phyloP scores from a whole-genome alignment of 495 filamentous ascomycete genomes.

The Xylaria venustula region DNA sequence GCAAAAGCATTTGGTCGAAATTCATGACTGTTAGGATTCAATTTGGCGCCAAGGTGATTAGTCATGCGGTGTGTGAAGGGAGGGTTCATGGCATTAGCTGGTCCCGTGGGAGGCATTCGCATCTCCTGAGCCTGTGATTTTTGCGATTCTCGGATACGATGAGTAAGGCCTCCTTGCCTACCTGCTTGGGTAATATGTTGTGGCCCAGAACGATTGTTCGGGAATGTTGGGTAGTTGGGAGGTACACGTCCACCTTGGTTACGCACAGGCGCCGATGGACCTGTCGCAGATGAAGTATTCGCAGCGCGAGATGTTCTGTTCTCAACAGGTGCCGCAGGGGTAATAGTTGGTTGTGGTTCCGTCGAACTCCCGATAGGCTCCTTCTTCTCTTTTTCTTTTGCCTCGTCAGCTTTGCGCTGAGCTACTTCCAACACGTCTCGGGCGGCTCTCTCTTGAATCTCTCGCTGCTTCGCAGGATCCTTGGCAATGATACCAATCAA shows the following conservation, averaged over 20 bases:
- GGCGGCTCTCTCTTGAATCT: conserved; percentile 84
- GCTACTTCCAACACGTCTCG: conserved; percentile 62
- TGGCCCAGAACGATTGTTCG: conserved; percentile 35
- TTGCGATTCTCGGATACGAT: conserved; percentile 47
- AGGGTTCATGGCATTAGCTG: conserved; percentile 47
- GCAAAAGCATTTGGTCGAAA: conserved; percentile 82
- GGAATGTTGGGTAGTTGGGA: conserved; percentile 21
- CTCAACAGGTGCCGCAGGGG: conserved; percentile 18
- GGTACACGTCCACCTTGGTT: conserved; percentile 21
- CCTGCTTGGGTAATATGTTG: conserved; percentile 36
- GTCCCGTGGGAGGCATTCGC: conserved; percentile 53
- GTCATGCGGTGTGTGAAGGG: conserved; percentile 46
- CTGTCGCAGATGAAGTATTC: conserved; percentile 18
- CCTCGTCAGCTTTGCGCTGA: conserved; percentile 36
- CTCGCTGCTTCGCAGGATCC: conserved; percentile 85
- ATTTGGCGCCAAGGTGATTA: conserved; percentile 57
- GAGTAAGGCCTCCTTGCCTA: conserved; percentile 34
- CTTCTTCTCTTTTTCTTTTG: conserved; percentile 44
- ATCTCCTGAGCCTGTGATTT: conserved; percentile 46
- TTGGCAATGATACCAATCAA: conserved; percentile 94
- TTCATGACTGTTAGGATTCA: conserved; percentile 81
- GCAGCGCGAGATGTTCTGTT: conserved; percentile 27
- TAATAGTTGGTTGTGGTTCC: conserved; percentile 35
- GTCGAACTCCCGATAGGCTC: conserved; percentile 24
- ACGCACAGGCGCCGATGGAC: conserved; percentile 26